These are phyloP conservation scores for Bacidia rubella DNA, from an alignment of 495 filamentous ascomycete genomes.

Conservation along the genomic window DNA sequence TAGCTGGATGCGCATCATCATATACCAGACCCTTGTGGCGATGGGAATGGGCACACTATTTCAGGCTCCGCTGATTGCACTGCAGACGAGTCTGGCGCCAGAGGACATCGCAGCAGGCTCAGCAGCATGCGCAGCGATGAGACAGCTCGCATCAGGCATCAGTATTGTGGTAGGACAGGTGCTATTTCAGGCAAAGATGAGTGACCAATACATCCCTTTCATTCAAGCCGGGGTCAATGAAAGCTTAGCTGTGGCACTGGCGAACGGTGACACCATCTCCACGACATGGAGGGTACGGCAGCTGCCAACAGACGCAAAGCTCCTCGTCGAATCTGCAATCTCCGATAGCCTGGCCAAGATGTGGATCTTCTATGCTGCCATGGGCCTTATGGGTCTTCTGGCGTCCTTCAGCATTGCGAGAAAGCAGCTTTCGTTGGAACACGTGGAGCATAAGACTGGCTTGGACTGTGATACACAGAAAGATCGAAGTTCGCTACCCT, in stretches of 20 bases:
- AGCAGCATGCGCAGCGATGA: constrained; percentile 58
- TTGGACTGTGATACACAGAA: too few relatives aligned
- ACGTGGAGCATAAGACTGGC: background rate
- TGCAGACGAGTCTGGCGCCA: constrained; percentile 53
- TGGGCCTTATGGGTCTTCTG: background rate
- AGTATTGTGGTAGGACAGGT: constrained; percentile 44
- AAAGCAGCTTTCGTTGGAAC: background rate
- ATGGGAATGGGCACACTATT: constrained; percentile 33
- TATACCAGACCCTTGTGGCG: constrained; percentile 53
- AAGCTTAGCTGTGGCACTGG: background rate
- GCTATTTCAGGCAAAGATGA: constrained; percentile 38
- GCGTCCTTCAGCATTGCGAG: background rate
- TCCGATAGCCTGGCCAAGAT: background rate
- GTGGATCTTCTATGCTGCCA: background rate
- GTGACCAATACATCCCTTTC: background rate
- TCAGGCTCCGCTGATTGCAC: constrained; percentile 56
- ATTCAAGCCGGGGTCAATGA: background rate
- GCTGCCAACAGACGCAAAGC: background rate
- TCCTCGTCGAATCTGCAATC: background rate
- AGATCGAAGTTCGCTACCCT: too few relatives aligned
- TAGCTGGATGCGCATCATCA: constrained; percentile 31
- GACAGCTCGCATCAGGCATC: constrained; percentile 41
- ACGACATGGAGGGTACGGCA: background rate
- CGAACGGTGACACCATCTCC: background rate
- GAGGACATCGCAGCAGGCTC: constrained; percentile 65